Base-by-base conservation (phyloP, 352 stramenopile species). In the Pythium pyrilobum region DNA sequence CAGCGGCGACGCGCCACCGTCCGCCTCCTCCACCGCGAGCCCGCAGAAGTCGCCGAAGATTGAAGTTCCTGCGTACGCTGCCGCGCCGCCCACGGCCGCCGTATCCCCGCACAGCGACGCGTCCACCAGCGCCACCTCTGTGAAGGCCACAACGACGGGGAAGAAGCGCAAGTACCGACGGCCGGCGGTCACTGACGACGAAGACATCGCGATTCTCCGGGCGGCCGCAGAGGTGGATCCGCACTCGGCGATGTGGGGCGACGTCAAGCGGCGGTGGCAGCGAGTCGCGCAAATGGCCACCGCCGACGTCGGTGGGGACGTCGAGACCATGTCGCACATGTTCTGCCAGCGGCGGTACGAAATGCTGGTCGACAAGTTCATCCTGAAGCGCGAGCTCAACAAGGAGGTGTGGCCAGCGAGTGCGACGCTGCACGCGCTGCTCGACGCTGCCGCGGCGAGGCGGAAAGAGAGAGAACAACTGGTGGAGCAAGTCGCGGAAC, bases 271-370 rank as follows among this genome's bases (percentile, higher is more conserved):
- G 48, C 27, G 25, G 18, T 56, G 48, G 48, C 27, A 56, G 13
- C 24, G 38, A 11, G 48, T 56, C n/a, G 48, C 25, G 7, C 21
- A 44, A 18, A 28, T 10, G 1, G 47, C 37, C 7, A 12, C 16
- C n/a, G 24, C 23, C 3, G 47, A 44, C 16, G n/a, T 44, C 16
- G 47, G 24, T 10, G 23, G 11, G 9, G 23, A 20, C 27, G 16
- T 24, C n/a, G 32, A 32, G 32, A 23, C 31, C 9, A 38, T 62
- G 12, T 18, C 36, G 12, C 24, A 21, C 2, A 23, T 25, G 37
- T 21, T 54, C 12, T 62, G 53, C 27, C 53, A 49, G 21, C 38
- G 53, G 10, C 44, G 53, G n/a, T 44, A 62, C 38, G 48, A 62
- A 8, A 47, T 55, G 3, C 39, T 62, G 15, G 27, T 54, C 9